Evolutionary conservation across 345 rosid genomes (phyloP).

Genomic region (Arabis hirsuta): DNA sequence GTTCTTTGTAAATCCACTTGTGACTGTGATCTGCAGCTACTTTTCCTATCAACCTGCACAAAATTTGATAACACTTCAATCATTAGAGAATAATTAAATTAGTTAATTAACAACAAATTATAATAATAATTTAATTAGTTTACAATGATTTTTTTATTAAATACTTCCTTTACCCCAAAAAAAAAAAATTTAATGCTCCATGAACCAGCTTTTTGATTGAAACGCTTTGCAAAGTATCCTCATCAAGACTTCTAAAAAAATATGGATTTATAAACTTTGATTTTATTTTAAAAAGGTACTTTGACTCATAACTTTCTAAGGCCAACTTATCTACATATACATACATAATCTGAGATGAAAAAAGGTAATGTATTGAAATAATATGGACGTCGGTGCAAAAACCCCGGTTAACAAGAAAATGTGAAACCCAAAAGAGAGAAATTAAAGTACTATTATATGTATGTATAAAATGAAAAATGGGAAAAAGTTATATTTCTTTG

Average conservation of each 20-base stretch:
- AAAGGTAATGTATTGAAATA: constrained; percentile 14
- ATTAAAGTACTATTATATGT: not conserved
- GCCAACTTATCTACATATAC: constrained; percentile 30
- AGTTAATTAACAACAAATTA: constrained; percentile 22
- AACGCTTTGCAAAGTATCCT: not conserved
- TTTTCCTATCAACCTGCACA: constrained; percentile 87
- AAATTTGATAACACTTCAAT: constrained; percentile 32
- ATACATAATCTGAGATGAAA: constrained; percentile 14
- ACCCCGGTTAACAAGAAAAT: constrained; percentile 13
- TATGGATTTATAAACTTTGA: constrained; percentile 16
- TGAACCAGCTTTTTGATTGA: not conserved
- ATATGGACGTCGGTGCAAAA: constrained; percentile 20
- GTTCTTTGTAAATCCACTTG: constrained; percentile 94
- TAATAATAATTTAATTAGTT: constrained; percentile 26
- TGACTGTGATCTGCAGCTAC: constrained; percentile 96
- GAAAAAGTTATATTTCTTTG: not conserved
- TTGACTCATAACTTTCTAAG: constrained; percentile 40
- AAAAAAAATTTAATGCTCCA: not conserved
- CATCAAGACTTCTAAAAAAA: not conserved
- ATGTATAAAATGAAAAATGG: not conserved
- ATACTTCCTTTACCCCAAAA: not conserved
- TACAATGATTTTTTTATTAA: constrained; percentile 27
- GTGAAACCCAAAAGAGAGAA: constrained; percentile 30
- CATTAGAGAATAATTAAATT: constrained; percentile 38
- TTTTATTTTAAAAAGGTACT: constrained; percentile 21